Conservation (phyloP, 495 filamentous ascomycete species). For the Entonaema liquescens region DNA sequence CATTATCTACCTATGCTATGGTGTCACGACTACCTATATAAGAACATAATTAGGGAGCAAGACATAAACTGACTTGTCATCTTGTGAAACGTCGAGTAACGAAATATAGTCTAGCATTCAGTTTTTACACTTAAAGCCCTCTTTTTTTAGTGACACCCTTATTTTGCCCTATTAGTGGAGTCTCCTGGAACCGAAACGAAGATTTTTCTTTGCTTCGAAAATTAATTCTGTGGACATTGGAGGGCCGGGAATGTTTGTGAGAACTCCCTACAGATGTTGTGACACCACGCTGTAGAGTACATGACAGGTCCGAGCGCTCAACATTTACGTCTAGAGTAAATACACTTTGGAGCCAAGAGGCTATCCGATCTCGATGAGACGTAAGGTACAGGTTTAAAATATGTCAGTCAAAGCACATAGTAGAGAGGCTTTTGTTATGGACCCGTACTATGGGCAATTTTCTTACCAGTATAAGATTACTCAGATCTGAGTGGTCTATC, state of each 20-base stretch:
- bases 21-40: too few relatives aligned
- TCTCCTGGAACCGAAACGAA: not conserved
- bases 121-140: not conserved
- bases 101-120: not conserved
- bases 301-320: not conserved
- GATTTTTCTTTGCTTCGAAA: not conserved
- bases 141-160: not conserved
- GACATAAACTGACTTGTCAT: not conserved
- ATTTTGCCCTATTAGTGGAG: not conserved
- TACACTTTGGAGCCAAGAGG: not conserved
- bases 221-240: slow-evolving; percentile 1
- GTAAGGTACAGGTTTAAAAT: too few relatives aligned
- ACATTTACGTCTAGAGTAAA: not conserved
- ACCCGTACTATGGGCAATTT: not conserved
- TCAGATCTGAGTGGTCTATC: too few relatives aligned
- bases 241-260: not conserved
- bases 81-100: not conserved
- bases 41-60: not conserved
- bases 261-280: not conserved
- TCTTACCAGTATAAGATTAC: not conserved
- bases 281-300: not conserved
- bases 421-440: not conserved
- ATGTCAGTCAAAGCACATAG: not conserved
- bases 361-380: not conserved
- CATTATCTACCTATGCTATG: not conserved